Percentiles rank a stretch among this genome's conserved stretches.
phyloP scores from a whole-genome alignment of 2,329 filamentous ascomycete genomes.

The Pestalotiopsis sp. region DNA sequence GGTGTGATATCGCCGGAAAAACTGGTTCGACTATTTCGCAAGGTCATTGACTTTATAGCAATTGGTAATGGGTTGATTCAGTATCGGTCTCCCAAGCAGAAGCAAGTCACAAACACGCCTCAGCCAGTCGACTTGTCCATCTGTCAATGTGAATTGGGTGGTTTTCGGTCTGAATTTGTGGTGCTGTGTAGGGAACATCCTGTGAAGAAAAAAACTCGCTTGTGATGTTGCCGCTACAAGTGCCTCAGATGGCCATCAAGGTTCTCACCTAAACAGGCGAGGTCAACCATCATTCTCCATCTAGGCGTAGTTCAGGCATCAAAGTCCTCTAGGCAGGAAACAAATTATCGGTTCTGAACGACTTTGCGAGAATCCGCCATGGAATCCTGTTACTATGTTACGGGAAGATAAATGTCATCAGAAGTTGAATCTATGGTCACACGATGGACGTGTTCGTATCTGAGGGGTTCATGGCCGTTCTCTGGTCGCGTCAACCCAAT shows the following conservation, averaged over 20 bases:
- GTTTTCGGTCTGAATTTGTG: background rate
- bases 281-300: background rate
- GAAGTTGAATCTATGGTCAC: background rate
- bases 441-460: background rate
- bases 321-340: background rate
- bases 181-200: background rate
- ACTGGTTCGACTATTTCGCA: background rate
- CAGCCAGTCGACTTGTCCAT: background rate
- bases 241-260: conserved; percentile 9
- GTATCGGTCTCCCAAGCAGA: background rate
- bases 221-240: background rate
- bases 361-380: background rate
- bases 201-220: background rate
- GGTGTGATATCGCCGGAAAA: too few species aligned
- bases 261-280: background rate
- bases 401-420: background rate
- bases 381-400: background rate
- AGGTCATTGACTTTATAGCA: background rate
- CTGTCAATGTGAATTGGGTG: background rate
- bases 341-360: background rate
- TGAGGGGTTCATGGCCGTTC: background rate
- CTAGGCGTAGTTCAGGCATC: background rate
- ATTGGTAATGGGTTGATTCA: background rate
- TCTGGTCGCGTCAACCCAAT: too few species aligned
- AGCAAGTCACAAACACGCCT: background rate